Evolutionary conservation across 805 yeast species (phyloP), one percentile per base, ranked within the genome.

Genomic region (Deakozyma indianensis): DNA sequence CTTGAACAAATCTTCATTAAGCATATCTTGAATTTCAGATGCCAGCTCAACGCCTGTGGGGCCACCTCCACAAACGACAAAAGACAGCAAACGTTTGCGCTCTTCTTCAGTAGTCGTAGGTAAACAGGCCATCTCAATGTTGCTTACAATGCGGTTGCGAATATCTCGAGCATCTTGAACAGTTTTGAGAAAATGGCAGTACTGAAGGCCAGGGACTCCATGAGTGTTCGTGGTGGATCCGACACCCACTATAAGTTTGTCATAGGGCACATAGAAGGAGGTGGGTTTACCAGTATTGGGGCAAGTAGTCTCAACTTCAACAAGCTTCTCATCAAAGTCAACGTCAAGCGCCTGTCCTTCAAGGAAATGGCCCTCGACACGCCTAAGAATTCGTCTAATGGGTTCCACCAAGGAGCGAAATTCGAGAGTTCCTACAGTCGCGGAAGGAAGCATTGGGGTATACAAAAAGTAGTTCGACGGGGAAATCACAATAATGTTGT

Each of bases 11-110:
- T 79, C 85, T 59, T 79, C 84, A 56, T 78, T 77, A 56, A 79
- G 64, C 53, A 79, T 59, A 54, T 79, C 86, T 52, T 66, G 77
- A 23, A 79, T 72, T 60, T 79, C 86, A 25, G 85, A 83, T 24
- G 86, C 85, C 53, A 78, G 71, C 57, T 78, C 85, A 28, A 77
- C 82, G 53, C 85, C 85, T 1, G 85, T 78, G 45, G 85, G 83
- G 41, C 85, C 85, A 49, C 84, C 85, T 50, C 85, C 85, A 59
- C 83, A 78, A 27, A 78, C 73, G 14, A 78, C 83, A 59, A 78
- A 78, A 44, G 78, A 72, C 42, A 79, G 65, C 48, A 79, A 59
- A 47, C 69, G 70, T 54, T 74, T 75, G 51, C 84, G 72, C 55
- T 78, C 83, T 41, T 70, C 80, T 50, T 75, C 80, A 1, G 77